phyloP scores from a whole-genome alignment of 106 monocot genomes.

The Dendrobium catenatum region DNA sequence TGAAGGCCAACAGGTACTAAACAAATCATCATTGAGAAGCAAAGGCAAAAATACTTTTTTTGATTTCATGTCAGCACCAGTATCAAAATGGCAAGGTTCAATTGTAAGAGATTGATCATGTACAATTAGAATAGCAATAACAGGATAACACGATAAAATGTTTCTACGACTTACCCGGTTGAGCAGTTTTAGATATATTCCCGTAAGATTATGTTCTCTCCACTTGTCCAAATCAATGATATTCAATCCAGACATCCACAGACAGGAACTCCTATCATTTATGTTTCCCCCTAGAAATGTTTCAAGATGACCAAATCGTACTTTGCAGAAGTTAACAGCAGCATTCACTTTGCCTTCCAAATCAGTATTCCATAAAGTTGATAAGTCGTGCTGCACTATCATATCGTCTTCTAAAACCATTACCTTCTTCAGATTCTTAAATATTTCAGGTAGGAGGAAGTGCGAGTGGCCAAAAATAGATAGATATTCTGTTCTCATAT shows the following conservation, averaged over 20 bases:
- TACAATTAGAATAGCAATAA: too few species aligned
- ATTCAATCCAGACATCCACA: slow-evolving; percentile 48
- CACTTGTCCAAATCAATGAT: slow-evolving; percentile 50
- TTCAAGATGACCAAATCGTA: slow-evolving; percentile 41
- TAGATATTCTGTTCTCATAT: slow-evolving; percentile 13
- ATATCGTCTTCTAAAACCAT: slow-evolving; percentile 55
- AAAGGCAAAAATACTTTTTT: too few species aligned
- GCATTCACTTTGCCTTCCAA: slow-evolving; percentile 37
- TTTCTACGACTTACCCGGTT: background rate
- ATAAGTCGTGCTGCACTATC: slow-evolving; percentile 47
- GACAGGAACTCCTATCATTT: slow-evolving; percentile 24
- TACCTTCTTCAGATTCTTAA: slow-evolving; percentile 41
- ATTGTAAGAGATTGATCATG: too few species aligned
- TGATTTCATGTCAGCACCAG: too few species aligned
- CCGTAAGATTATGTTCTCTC: slow-evolving; percentile 36
- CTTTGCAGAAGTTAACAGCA: slow-evolving; percentile 33
- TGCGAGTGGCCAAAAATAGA: slow-evolving; percentile 11
- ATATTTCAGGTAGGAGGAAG: slow-evolving; percentile 26
- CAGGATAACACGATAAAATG: background rate
- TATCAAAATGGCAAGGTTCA: too few species aligned
- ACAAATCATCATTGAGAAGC: too few species aligned
- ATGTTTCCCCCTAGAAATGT: slow-evolving; percentile 17
- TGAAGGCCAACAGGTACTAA: too few species aligned
- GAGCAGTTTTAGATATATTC: slow-evolving; percentile 21
- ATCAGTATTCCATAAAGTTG: slow-evolving; percentile 39